phyloP scores from a whole-genome alignment of 2,329 filamentous ascomycete species.

The Trichoderma afroharzianum region DNA sequence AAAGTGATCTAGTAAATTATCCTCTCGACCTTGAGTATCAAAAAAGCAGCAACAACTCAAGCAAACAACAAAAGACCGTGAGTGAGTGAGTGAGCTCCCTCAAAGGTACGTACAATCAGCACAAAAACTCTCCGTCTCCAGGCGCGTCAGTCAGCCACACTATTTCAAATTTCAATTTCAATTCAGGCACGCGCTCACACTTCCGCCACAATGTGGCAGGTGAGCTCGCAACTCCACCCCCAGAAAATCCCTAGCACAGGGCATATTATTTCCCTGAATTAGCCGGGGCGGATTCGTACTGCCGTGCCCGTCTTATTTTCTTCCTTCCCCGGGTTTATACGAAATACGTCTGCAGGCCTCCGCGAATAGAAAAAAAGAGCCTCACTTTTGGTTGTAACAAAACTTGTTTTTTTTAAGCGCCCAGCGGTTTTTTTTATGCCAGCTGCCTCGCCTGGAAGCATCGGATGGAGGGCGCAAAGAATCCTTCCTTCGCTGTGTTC shows the following conservation, averaged over 20 bases:
- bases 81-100: not conserved
- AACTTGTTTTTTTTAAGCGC: not conserved
- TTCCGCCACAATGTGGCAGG: not conserved
- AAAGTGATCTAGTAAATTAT: not conserved
- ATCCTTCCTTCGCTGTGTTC: not conserved
- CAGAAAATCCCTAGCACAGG: not conserved
- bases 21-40: not conserved
- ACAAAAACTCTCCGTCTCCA: not conserved
- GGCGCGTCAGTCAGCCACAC: slow-evolving; percentile 6
- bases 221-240: too few relatives aligned
- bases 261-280: not conserved
- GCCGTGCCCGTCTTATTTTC: not conserved
- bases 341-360: not conserved
- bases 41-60: not conserved
- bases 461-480: not conserved
- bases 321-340: not conserved
- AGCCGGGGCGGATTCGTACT: not conserved
- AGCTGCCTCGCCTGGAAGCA: not conserved
- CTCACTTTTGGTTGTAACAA: not conserved
- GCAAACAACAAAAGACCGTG: not conserved
- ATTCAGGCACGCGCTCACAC: not conserved
- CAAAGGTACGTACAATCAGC: not conserved
- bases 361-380: not conserved
- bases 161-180: not conserved
- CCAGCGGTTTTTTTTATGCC: too few relatives aligned